phyloP scores from a whole-genome alignment of 345 rosid species.

The Corchorus capsularis region DNA sequence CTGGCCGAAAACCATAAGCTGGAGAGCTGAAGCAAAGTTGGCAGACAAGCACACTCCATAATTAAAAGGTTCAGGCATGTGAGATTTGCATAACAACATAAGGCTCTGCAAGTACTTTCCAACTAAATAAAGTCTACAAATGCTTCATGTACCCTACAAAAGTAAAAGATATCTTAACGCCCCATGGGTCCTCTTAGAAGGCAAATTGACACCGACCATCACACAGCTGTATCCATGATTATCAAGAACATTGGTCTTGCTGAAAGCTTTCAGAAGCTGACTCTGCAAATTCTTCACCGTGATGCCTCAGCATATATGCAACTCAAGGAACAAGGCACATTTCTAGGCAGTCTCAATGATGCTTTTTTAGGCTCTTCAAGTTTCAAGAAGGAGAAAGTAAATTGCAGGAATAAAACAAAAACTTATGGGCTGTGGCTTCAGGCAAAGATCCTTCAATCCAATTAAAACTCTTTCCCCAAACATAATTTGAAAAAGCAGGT shows the following conservation, averaged over 20 bases:
- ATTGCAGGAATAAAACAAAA: slow-evolving; percentile 18
- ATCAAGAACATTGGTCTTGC: slow-evolving; percentile 18
- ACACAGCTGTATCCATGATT: slow-evolving; percentile 15
- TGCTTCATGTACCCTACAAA: slow-evolving; percentile 1
- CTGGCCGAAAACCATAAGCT: slow-evolving; percentile 8
- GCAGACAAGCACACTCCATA: not conserved
- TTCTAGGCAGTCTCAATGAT: slow-evolving; percentile 17
- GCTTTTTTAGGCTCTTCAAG: slow-evolving; percentile 24
- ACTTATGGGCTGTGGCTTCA: slow-evolving; percentile 20
- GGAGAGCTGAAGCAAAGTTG: slow-evolving; percentile 1
- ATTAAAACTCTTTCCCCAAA: slow-evolving; percentile 10
- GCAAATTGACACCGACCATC: slow-evolving; percentile 11
- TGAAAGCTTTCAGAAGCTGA: slow-evolving; percentile 15
- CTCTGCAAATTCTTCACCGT: not conserved
- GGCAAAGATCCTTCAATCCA: slow-evolving; percentile 18
- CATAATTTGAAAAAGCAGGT: slow-evolving; percentile 25
- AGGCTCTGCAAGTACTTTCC: not conserved
- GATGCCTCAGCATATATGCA: slow-evolving; percentile 19
- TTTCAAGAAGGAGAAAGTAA: slow-evolving; percentile 23
- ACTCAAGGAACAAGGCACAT: slow-evolving; percentile 11
- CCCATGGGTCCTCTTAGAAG: slow-evolving; percentile 19
- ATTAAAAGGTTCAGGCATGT: slow-evolving; percentile 22
- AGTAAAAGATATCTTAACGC: slow-evolving; percentile 17
- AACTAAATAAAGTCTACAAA: not conserved
- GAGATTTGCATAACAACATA: not conserved